A percentile compares a stretch with the other conserved stretches of the same genome.
Evolutionary conservation across 148 eudicot genomes (phyloP).

Genomic region (Chenopodium suecicum): DNA sequence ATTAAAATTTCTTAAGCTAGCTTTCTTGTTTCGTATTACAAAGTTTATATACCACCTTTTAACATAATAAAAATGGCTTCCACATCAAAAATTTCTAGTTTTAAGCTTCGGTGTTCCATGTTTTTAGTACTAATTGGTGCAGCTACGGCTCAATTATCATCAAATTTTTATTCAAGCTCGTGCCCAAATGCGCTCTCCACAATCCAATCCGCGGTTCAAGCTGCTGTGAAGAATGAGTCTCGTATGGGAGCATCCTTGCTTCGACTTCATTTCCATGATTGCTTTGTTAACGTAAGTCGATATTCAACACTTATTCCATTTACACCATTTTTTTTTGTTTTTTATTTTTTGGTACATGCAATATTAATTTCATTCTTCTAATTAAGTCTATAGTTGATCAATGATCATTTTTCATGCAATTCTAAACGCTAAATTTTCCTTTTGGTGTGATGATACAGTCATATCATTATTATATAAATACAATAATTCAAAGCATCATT

Average conservation of each 20-base stretch:
- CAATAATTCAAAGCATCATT: too few species aligned
- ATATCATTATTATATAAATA: too few species aligned
- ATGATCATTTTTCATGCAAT: too few species aligned
- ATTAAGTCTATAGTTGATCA: neutral
- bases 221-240: slow-evolving; percentile 44
- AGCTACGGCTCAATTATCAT: slow-evolving; percentile 40
- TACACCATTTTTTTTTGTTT: too few species aligned
- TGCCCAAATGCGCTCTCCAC: slow-evolving; percentile 25
- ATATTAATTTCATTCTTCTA: too few species aligned
- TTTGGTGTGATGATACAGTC: too few species aligned
- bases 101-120: slow-evolving; percentile 18
- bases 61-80: neutral
- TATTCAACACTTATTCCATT: neutral
- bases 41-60: neutral
- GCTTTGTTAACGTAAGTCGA: slow-evolving; percentile 61
- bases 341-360: neutral
- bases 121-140: slow-evolving; percentile 21
- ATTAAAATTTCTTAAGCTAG: too few species aligned
- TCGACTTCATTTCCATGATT: slow-evolving; percentile 67
- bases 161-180: slow-evolving; percentile 42
- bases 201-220: slow-evolving; percentile 42
- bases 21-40: too few species aligned
- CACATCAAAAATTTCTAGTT: neutral
- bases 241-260: slow-evolving; percentile 81
- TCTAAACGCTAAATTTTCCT: too few species aligned